These are phyloP conservation scores for Tephrocybe sp. DNA, from an alignment of 768 basidiomycete species.

Conservation along the genomic window DNA sequence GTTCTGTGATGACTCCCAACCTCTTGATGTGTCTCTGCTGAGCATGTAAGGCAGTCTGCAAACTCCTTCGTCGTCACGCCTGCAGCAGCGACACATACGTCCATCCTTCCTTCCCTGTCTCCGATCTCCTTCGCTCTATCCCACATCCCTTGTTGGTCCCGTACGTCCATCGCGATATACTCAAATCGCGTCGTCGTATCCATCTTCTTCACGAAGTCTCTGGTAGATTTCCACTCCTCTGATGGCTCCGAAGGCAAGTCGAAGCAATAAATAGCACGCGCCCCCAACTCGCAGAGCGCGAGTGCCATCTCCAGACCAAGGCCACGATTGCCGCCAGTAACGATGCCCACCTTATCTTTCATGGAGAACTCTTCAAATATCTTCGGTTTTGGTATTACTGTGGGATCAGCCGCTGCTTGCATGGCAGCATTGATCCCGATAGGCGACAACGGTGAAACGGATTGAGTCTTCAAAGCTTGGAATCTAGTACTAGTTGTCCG, in stretches of 20 bases:
- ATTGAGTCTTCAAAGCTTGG: conserved; percentile 36
- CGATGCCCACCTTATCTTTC: conserved; percentile 52
- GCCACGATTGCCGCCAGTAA: conserved; percentile 61
- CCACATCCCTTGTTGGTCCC: conserved; percentile 60
- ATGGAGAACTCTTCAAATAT: conserved; percentile 60
- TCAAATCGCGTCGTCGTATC: conserved; percentile 42
- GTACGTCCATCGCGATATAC: conserved; percentile 64
- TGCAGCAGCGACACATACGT: conserved; percentile 73
- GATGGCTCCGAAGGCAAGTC: conserved; percentile 57
- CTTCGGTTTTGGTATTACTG: conserved; percentile 37
- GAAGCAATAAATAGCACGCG: conserved; percentile 61
- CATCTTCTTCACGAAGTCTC: conserved; percentile 46
- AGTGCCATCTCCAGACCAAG: conserved; percentile 80
- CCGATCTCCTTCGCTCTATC: conserved; percentile 54
- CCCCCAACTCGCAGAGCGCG: conserved; percentile 68
- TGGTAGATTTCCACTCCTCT: conserved; percentile 51
- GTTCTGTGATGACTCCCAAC: conserved; percentile 18
- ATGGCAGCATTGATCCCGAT: conserved; percentile 62
- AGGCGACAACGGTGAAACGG: conserved; percentile 54
- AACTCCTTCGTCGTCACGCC: conserved; percentile 54
- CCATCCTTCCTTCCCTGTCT: conserved; percentile 63
- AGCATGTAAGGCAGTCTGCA: conserved; percentile 59
- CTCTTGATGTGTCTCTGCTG: conserved; percentile 58
- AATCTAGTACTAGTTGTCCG: neutral
- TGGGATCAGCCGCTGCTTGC: conserved; percentile 32